A percentile compares a stretch with the other conserved stretches of the same genome.
phyloP scores from a whole-genome alignment of 371 early-diverging fungal genomes.

The Actinomortierella wolfii region DNA sequence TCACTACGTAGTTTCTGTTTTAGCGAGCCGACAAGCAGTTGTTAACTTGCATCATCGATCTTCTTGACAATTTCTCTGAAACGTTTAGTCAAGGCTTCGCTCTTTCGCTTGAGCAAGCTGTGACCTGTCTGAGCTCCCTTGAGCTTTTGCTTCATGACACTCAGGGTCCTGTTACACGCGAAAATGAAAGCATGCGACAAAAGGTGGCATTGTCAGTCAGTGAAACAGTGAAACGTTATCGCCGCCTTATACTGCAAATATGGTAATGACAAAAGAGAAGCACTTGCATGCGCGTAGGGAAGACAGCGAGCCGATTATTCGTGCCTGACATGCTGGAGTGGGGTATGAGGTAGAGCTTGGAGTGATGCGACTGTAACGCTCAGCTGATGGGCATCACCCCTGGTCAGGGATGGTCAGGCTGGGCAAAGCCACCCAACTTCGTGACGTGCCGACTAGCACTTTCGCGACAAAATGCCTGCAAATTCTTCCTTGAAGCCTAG shows the following conservation, averaged over 20 bases:
- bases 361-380: too few relatives aligned
- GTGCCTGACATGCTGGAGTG: slow-evolving; percentile 62
- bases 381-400: too few relatives aligned
- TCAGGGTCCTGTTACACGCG: slow-evolving; percentile 28
- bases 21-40: not conserved
- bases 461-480: too few relatives aligned
- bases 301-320: slow-evolving; percentile 73
- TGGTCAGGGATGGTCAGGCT: too few relatives aligned
- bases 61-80: slow-evolving; percentile 95
- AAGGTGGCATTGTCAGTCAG: slow-evolving; percentile 4
- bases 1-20: not conserved
- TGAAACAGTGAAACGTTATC: not conserved
- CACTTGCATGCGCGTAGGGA: slow-evolving; percentile 88
- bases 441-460: too few relatives aligned
- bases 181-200: slow-evolving; percentile 66
- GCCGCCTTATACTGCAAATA: not conserved
- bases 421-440: too few relatives aligned
- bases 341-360: too few relatives aligned
- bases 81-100: slow-evolving; percentile 97
- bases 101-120: slow-evolving; percentile 95
- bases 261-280: not conserved
- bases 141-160: slow-evolving; percentile 88
- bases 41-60: slow-evolving; percentile 83
- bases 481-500: too few relatives aligned
- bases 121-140: slow-evolving; percentile 99